Base-by-base conservation (phyloP, 2,329 filamentous ascomycete genomes). In the Thielaviopsis ethacetica region DNA sequence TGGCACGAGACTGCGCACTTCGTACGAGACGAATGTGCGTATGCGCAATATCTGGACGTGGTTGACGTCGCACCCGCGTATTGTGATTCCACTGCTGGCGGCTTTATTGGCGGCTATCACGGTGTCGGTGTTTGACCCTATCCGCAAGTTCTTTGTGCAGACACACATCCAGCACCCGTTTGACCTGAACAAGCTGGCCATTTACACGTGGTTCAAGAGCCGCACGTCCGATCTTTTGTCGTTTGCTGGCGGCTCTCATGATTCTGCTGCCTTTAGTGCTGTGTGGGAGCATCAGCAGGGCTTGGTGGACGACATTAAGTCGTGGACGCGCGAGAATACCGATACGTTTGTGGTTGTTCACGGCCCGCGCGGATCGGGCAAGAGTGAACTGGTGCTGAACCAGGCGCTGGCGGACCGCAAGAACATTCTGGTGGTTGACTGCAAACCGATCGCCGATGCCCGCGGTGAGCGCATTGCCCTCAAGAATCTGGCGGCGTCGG, bases 271-370 rank as follows among this genome's bases (percentile, higher is more conserved):
- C 15, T 78, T 95, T 64, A 79, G 83, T 56, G 86, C 88, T 0
- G 83, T 97, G 10, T 95, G 91, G 86, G 88, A 89, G 62, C 90
- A 94, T 67, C 83, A 90, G 21, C 87, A 86, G 64, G 82, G 82
- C 51, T 80, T 90, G 56, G 93, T 97, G 62, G 81, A 89, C 22
- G 83, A 91, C 67, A 79, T 98, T 13, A 83, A 85, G 64, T 84
- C 82, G 15, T 95, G 90, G 89, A 73, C 97, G 7, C 83, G 89
- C 67, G 91, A 96, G 65, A 91, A 86, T 4, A 82, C 85, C 0
- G 89, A 93, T 62, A 97, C 91, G 0, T 96, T 96, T 68, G 90
- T 95, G 63, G 88, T 97, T 9, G 82, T 98, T 0, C 91, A 95
- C 67, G 93, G 93, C 0, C 91, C 93, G 4, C 82, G 90, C 56